Conservation (phyloP, 352 stramenopile species). For the Phytophthora foliorum region DNA sequence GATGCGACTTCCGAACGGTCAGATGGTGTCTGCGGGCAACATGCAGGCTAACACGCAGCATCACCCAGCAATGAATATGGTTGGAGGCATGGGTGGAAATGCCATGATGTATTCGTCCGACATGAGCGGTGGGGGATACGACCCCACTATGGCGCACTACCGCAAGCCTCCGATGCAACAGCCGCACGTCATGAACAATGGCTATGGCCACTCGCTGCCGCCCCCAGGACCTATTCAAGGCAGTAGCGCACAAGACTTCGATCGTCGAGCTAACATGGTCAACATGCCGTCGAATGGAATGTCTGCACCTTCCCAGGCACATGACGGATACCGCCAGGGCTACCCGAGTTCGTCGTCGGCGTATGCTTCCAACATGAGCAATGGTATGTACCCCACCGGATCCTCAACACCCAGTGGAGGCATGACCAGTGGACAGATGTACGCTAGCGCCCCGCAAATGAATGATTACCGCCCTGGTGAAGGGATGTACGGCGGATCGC, state of each 20-base stretch:
- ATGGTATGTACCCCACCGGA: conserved; percentile 54
- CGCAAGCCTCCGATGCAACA: conserved; percentile 52
- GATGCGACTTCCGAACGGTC: conserved; percentile 44
- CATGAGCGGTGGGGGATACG: conserved; percentile 56
- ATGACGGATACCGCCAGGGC: conserved; percentile 41
- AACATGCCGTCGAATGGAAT: conserved; percentile 50
- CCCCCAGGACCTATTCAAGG: conserved; percentile 30
- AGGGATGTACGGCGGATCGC: conserved; percentile 35
- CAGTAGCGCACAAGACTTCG: conserved; percentile 48
- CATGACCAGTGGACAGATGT: conserved; percentile 41
- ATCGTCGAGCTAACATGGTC: conserved; percentile 56
- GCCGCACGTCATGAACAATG: conserved; percentile 38
- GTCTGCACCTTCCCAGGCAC: conserved; percentile 22
- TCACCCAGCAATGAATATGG: conserved; percentile 30
- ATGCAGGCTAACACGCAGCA: conserved; percentile 37
- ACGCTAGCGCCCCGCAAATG: conserved; percentile 41
- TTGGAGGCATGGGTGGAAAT: conserved; percentile 23
- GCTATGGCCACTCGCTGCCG: conserved; percentile 57
- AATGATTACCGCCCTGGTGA: conserved; percentile 43
- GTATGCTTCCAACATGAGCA: conserved; percentile 50
- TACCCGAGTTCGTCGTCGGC: conserved; percentile 22
- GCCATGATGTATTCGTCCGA: conserved; percentile 59
- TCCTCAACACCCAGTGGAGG: conserved; percentile 32
- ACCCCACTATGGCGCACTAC: conserved; percentile 63
- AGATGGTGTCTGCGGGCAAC: conserved; percentile 38